Percentiles rank a stretch among this genome's conserved stretches.
Evolutionary conservation across 768 basidiomycete genomes (phyloP).

Genomic region (Collybia sordida): DNA sequence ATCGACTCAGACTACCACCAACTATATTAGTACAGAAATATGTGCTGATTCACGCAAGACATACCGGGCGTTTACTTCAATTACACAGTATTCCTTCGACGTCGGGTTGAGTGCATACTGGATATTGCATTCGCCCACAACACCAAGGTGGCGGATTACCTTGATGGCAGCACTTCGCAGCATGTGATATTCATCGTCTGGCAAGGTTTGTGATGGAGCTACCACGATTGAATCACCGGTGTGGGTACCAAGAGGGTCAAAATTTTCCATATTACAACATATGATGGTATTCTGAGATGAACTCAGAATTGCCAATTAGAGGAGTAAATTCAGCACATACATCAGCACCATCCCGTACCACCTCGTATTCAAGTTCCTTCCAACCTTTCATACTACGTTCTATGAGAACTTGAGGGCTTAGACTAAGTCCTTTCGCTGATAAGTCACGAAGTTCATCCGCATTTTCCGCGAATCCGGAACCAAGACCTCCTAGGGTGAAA

Average conservation of each 20-base stretch:
- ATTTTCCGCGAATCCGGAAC: constrained; percentile 96
- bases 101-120: constrained; percentile 97
- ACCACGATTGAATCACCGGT: constrained; percentile 99
- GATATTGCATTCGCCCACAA: constrained; percentile 95
- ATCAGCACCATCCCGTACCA: constrained; percentile 96
- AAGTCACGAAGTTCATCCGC: constrained; percentile 93
- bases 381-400: constrained; percentile 99
- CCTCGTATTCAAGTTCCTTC: constrained; percentile 99
- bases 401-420: constrained; percentile 94
- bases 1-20: constrained; percentile 66
- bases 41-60: not conserved
- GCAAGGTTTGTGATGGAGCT: constrained; percentile 95
- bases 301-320: constrained; percentile 9
- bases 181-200: constrained; percentile 99
- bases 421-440: constrained; percentile 84
- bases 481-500: constrained; percentile 96
- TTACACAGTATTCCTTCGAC: constrained; percentile 94
- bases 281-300: constrained; percentile 89
- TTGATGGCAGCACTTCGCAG: constrained; percentile 96
- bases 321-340: constrained; percentile 45
- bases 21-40: constrained; percentile 1
- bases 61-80: constrained; percentile 94
- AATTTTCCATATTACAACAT: constrained; percentile 99
- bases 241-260: constrained; percentile 97
- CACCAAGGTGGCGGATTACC: constrained; percentile 87